Conservation (phyloP, 140 eudicot genomes). For the Senecio squalidus region DNA sequence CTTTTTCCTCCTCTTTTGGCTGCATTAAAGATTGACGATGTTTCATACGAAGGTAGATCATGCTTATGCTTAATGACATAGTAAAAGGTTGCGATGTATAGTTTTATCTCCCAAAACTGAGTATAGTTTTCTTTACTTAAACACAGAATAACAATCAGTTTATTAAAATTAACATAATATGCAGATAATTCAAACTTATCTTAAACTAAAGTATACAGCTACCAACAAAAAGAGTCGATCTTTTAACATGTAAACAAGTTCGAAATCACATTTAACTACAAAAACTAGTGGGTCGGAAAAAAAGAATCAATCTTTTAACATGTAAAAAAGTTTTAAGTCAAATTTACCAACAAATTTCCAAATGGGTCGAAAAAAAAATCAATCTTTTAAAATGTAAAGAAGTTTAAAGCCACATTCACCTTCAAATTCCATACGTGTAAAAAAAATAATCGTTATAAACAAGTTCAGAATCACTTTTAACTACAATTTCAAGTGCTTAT, state of each 20-base stretch:
- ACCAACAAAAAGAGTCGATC: not conserved
- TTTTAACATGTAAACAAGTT: not conserved
- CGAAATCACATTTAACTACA: not conserved
- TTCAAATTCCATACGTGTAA: not conserved
- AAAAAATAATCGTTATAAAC: not conserved
- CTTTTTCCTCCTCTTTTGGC: constrained; percentile 26
- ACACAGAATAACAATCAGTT: not conserved
- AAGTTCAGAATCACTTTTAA: not conserved
- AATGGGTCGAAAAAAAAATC: not conserved
- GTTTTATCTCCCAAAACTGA: not conserved
- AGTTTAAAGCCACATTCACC: not conserved
- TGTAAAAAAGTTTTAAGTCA: not conserved
- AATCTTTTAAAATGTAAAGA: not conserved
- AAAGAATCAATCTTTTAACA: not conserved
- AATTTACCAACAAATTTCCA: not conserved
- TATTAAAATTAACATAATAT: not conserved
- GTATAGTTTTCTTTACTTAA: not conserved
- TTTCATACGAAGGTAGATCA: not conserved
- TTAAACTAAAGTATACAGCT: too few relatives aligned
- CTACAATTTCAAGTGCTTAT: not conserved
- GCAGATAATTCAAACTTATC: not conserved
- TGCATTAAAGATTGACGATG: constrained; percentile 1
- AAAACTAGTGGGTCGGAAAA: too few relatives aligned
- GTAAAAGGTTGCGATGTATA: not conserved
- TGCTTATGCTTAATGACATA: not conserved